Evolutionary conservation across 2,329 filamentous ascomycete species (phyloP).

Genomic region (Coniochaeta prunicola): DNA sequence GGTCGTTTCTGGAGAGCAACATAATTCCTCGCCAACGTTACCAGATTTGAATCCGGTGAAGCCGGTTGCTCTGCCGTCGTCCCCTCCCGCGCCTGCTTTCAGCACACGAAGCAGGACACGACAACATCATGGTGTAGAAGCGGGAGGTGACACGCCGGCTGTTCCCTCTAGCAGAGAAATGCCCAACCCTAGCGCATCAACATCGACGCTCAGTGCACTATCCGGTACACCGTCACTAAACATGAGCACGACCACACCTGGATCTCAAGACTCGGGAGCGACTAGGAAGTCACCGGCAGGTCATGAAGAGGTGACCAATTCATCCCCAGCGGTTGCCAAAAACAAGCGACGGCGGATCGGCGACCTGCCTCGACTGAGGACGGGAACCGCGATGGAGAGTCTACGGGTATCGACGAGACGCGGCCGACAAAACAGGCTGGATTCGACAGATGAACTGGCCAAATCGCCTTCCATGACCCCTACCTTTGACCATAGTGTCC

Average conservation of each 20-base stretch:
- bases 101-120: slow-evolving; percentile 9
- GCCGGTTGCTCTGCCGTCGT: slow-evolving; percentile 10
- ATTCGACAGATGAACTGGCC: slow-evolving; percentile 42
- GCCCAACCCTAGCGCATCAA: slow-evolving; percentile 13
- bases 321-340: slow-evolving; percentile 25
- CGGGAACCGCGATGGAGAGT: slow-evolving; percentile 13
- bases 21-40: background rate
- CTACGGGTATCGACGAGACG: slow-evolving; percentile 19
- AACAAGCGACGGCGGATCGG: slow-evolving; percentile 17
- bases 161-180: background rate
- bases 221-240: background rate
- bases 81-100: slow-evolving; percentile 13
- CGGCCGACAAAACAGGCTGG: slow-evolving; percentile 11
- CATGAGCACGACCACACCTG: slow-evolving; percentile 11
- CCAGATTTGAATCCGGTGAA: background rate
- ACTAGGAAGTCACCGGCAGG: slow-evolving; percentile 22
- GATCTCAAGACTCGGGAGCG: slow-evolving; percentile 27
- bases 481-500: slow-evolving; percentile 29
- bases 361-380: slow-evolving; percentile 16
- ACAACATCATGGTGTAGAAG: background rate
- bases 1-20: background rate
- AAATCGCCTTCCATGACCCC: slow-evolving; percentile 27
- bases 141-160: background rate
- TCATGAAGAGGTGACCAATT: slow-evolving; percentile 11
- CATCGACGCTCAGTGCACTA: slow-evolving; percentile 32